Base-by-base conservation (phyloP, 1,139 yeast genomes). In the Hemisphaericaspora lyxosophila region DNA sequence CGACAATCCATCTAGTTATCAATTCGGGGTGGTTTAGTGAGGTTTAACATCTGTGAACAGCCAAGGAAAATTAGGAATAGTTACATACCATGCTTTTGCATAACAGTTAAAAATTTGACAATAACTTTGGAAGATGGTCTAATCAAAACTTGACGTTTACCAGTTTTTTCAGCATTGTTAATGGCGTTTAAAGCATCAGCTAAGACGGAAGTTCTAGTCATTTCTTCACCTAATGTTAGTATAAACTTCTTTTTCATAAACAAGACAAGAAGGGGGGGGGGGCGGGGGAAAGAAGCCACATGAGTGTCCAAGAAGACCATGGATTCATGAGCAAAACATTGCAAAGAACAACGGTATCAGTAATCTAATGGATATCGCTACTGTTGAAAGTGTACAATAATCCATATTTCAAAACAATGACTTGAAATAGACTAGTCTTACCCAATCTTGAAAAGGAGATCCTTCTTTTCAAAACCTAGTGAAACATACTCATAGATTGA, bases 91-190 rank as follows among this genome's bases (percentile, higher is more conserved):
- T 92, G 97, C 80, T 82, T 88, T 80, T 92, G 98, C 87, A 92
- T 90, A 57, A 92, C 98, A 64, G 88, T 81, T 72, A 92, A 80
- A 72, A 90, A 92, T 77, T 89, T 92, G 80, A 92, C 78, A 72
- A 92, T 89, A 57, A 92, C 98, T 81, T 92, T 92, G 65, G 98
- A 92, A 41, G 97, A 90, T 54, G 98, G 98, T 83, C 98, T 88
- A 70, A 92, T 82, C 69, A 92, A 75, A 57, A 92, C 98, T 80
- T 92, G 98, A 78, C 98, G 87, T 80, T 92, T 92, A 73, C 98
- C 98, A 67, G 97, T 83, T 77, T 90, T 92, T 79, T 92, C 98
- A 71, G 98, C 98, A 71, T 92, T 92, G 89, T 89, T 88, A 70
- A 92, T 92, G 61, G 96, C 82, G 72, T 92, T 90, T 67, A 92